Percentiles rank a stretch among this genome's conserved stretches.
These are phyloP conservation scores for Flaveria ramosissima DNA, from an alignment of 129 eudicot genomes.

Conservation along the genomic window DNA sequence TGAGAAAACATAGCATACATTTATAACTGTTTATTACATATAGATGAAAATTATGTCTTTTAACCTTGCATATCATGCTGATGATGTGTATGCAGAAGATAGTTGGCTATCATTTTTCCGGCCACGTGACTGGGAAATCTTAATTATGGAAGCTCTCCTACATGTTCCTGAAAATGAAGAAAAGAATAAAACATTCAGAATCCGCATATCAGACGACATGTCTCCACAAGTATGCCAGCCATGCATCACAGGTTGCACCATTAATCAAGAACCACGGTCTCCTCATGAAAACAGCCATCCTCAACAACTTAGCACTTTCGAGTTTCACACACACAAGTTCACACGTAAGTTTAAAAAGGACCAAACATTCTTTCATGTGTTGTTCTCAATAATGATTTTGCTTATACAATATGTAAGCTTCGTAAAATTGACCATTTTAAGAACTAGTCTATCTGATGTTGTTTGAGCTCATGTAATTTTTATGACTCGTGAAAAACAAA, in stretches of 20 bases:
- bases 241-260: slow-evolving; percentile 43
- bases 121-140: slow-evolving; percentile 82
- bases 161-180: slow-evolving; percentile 86
- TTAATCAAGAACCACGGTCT: slow-evolving; percentile 40
- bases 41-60: background rate
- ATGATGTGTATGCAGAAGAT: slow-evolving; percentile 32
- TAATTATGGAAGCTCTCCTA: slow-evolving; percentile 88
- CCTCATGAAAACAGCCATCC: slow-evolving; percentile 39
- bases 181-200: slow-evolving; percentile 62
- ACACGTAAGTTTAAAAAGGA: slow-evolving; percentile 15
- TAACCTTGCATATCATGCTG: background rate
- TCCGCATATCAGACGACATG: slow-evolving; percentile 53
- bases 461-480: background rate
- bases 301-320: slow-evolving; percentile 23
- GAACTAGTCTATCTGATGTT: background rate
- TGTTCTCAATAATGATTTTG: slow-evolving; percentile 24
- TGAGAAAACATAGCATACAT: background rate
- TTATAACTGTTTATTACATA: background rate
- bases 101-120: slow-evolving; percentile 62
- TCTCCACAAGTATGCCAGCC: slow-evolving; percentile 50
- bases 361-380: slow-evolving; percentile 16
- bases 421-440: background rate
- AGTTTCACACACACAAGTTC: slow-evolving; percentile 18
- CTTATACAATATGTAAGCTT: background rate
- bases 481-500: background rate